Evolutionary conservation across 192 early-diverging fungal species (phyloP), one percentile per base, ranked within the genome.

Genomic region (Podila minutissima): DNA sequence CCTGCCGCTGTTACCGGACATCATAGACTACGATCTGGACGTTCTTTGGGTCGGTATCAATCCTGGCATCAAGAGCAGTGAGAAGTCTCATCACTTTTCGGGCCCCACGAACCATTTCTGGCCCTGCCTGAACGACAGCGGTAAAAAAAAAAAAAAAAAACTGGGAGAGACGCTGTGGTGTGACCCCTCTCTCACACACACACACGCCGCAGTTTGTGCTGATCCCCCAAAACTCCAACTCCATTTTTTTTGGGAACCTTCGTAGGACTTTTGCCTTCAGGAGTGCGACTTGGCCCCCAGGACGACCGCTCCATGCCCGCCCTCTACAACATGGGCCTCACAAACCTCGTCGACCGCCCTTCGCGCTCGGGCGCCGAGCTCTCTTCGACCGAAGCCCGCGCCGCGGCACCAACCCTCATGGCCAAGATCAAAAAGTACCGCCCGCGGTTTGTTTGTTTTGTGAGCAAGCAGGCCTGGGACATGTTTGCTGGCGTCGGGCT

Each of bases 11-110:
- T 59, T 88, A 1, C 62, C 83, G 29, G 89, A 90, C 64, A 74
- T 83, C 13, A 64, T 90, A 17, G 86, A 75, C 37, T 72, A 87
- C 65, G 83, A 88, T 60, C 68, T 90, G 19, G 79, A 82, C 20
- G 86, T 94, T 2, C 65, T 94, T n/a, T 94, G 93, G 72, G 86
- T 93, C 12, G 93, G 93, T 0, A 92, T 94, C 72, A 94, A 94
- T 71, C 92, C 91, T 11, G 93, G 93, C 19, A 71, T 90, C 13
- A 71, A 82, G 9, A 92, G 89, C 64, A 87, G 90, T 22, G 66
- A 79, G 22, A 79, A 75, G 57, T 87, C 88, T 12, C 89, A 90
- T 59, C 93, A 94, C 67, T 94, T 92, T 85, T 87, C 91, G 19
- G 88, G 89, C 61, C 90, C 90, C 6, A 88, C 85, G 11, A 94